Conservation (phyloP, 1,284 basidiomycete species). For the Cryptococcus jaspeensis region DNA sequence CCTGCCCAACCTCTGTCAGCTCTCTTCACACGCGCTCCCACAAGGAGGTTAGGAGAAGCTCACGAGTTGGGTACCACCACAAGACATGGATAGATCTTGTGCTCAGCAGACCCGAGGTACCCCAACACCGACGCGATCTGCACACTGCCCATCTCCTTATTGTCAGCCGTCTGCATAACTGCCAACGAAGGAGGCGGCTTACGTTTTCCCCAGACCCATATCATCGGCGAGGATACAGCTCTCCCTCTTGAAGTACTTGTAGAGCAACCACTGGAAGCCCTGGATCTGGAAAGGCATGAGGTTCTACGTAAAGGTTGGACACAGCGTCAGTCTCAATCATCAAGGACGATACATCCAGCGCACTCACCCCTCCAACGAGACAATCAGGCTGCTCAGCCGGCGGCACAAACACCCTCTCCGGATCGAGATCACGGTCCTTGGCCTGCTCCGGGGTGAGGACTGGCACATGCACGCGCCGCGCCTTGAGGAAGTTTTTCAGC, state of each 20-base stretch:
- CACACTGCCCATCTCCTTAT: constrained; percentile 59
- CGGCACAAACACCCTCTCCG: constrained; percentile 29
- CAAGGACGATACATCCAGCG: constrained; percentile 6
- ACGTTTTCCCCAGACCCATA: constrained; percentile 74
- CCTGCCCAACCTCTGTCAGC: constrained; percentile 11
- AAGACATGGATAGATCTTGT: constrained; percentile 67
- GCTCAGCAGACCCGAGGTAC: constrained; percentile 61
- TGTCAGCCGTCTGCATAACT: neutral
- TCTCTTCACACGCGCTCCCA: neutral
- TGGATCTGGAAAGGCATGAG: constrained; percentile 90
- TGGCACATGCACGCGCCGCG: constrained; percentile 64
- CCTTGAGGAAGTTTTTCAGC: constrained; percentile 64
- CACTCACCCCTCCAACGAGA: constrained; percentile 52
- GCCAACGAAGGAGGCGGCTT: neutral
- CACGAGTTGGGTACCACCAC: constrained; percentile 87
- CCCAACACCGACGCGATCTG: constrained; percentile 87
- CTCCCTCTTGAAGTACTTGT: constrained; percentile 84
- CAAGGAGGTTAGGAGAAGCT: constrained; percentile 59
- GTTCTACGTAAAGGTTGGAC: constrained; percentile 42
- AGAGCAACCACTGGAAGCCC: constrained; percentile 88
- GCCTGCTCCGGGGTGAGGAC: constrained; percentile 49
- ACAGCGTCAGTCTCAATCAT: neutral
- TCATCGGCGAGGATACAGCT: constrained; percentile 96
- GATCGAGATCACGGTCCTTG: constrained; percentile 38
- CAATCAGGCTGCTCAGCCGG: constrained; percentile 52